phyloP scores from a whole-genome alignment of 2,329 filamentous ascomycete species.

The Aspergillus hortae region DNA sequence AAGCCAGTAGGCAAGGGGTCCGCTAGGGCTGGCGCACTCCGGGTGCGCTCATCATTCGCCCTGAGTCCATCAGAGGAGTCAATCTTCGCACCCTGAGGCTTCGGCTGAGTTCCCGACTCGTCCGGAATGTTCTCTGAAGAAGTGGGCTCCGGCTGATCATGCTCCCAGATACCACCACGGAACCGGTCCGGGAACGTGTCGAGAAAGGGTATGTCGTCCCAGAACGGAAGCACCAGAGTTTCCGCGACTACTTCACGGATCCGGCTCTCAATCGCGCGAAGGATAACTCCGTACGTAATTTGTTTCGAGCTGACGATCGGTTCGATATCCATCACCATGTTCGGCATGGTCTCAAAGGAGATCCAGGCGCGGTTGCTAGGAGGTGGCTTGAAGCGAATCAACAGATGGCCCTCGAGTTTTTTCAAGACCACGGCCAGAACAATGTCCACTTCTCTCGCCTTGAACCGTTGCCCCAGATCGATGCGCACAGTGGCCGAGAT shows the following conservation, averaged over 20 bases:
- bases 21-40: conserved; percentile 30
- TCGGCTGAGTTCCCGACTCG: conserved; percentile 24
- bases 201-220: conserved; percentile 93
- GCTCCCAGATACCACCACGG: conserved; percentile 78
- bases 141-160: conserved; percentile 42
- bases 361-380: conserved; percentile 97
- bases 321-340: conserved; percentile 90
- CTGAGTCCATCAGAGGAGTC: conserved; percentile 27
- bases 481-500: conserved; percentile 91
- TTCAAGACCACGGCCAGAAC: conserved; percentile 82
- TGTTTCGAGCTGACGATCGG: conserved; percentile 93
- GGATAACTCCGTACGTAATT: conserved; percentile 89
- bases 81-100: conserved; percentile 15
- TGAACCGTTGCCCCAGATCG: conserved; percentile 83
- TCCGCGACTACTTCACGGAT: conserved; percentile 94
- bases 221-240: conserved; percentile 86
- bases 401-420: conserved; percentile 76
- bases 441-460: conserved; percentile 83
- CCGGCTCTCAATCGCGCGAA: conserved; percentile 88
- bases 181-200: conserved; percentile 73
- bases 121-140: conserved; percentile 36
- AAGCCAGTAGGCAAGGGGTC: conserved; percentile 20
- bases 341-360: conserved; percentile 88
- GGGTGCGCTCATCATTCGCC: conserved; percentile 31
- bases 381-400: conserved; percentile 87